Conservation (phyloP, 2,329 filamentous ascomycete species). For the Beauveria caledonica region DNA sequence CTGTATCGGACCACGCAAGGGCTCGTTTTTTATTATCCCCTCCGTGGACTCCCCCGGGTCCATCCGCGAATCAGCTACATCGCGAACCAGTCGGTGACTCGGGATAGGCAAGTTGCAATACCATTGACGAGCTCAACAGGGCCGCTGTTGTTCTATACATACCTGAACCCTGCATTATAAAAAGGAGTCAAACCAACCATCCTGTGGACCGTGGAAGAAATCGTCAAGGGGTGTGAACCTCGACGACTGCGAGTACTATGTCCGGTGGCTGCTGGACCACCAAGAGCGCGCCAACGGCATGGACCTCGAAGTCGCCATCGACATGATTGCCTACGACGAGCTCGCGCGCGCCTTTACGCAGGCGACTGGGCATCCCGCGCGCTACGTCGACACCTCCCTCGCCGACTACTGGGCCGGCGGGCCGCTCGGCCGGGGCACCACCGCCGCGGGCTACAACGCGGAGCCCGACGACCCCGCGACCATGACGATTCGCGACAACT, state of each 20-base stretch:
- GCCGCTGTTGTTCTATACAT: not conserved
- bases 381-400: slow-evolving; percentile 28
- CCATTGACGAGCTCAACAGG: not conserved
- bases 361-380: slow-evolving; percentile 33
- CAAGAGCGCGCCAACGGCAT: slow-evolving; percentile 33
- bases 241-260: slow-evolving; percentile 39
- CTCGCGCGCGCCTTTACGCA: slow-evolving; percentile 33
- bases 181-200: not conserved
- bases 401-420: slow-evolving; percentile 25
- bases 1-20: not conserved
- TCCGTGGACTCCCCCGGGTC: not conserved
- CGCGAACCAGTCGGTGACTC: too few relatives aligned
- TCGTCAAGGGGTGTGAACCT: slow-evolving; percentile 21
- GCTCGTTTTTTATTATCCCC: not conserved
- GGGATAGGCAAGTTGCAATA: too few relatives aligned
- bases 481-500: slow-evolving; percentile 37
- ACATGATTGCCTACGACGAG: slow-evolving; percentile 30
- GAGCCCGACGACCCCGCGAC: slow-evolving; percentile 22
- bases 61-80: not conserved
- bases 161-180: not conserved
- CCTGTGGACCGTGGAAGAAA: not conserved
- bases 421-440: slow-evolving; percentile 15
- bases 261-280: slow-evolving; percentile 41
- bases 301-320: slow-evolving; percentile 37
- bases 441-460: slow-evolving; percentile 29